Evolutionary conservation across 495 filamentous ascomycete genomes (phyloP), one percentile per base, ranked within the genome.

Genomic region (Podospora appendiculata): DNA sequence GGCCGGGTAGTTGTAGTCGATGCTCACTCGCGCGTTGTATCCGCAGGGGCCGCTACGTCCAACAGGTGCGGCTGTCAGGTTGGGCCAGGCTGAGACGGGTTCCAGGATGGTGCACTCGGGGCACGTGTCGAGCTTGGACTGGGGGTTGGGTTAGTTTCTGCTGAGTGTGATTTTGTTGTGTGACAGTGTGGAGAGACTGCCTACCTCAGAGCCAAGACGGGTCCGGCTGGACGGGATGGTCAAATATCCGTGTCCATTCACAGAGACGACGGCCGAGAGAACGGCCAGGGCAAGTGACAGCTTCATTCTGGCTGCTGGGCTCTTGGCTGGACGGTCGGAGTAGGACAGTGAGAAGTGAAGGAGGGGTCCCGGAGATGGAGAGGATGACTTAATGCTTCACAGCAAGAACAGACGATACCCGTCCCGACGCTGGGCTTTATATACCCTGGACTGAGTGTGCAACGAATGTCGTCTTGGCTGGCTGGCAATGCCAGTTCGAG

Each of bases 91-190:
- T 6, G 55, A 49, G 9, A 81, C 78, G 8, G 78, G 77, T 50
- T 81, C 78, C 14, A 81, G 73, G 49, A 81, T 81, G 14, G 77
- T 66, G 58, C 77, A 81, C 63, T 79, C 78, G 0, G 77, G 77
- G 58, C 77, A 80, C 3, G 77, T 72, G 52, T 79, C 77, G 4
- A 70, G 60, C 4, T 74, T 76, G 40, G 73, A 58, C 77, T 80
- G 12, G 17, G 17, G 16, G 18, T 32, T 34, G 14, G 7, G 10
- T 48, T 11, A 25, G 14, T 39, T 13, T 12, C 44, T 11, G 14
- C 4, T 8, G 43, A 36, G 36, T 7, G 39, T 8, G n/a, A n/a
- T 25, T 25, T 25, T 25, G 25, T 25, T n/a, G n/a, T n/a, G n/a
- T n/a, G n/a, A n/a, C n/a, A n/a, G n/a, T n/a, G n/a, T 45, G 32